Conservation (phyloP, 192 early-diverging fungal species). For the Entomortierella beljakovae region DNA sequence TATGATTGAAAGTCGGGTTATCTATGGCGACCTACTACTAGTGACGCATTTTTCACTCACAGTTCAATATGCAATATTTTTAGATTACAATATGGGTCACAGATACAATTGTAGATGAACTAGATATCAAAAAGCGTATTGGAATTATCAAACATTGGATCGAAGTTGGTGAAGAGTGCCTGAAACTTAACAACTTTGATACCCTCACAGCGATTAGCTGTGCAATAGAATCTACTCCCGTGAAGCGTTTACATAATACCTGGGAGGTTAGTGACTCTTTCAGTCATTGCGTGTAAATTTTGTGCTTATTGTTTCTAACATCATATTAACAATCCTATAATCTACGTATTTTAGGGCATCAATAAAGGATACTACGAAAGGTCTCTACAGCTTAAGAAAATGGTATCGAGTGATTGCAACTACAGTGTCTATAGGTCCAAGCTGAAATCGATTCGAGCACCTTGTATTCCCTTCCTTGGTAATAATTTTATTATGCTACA, state of each 20-base stretch:
- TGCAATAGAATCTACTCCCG: slow-evolving; percentile 43
- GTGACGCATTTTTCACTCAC: no score
- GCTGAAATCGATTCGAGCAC: slow-evolving; percentile 39
- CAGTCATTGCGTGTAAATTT: no score
- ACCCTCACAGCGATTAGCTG: slow-evolving; percentile 39
- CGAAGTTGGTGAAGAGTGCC: slow-evolving; percentile 69
- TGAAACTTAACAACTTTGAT: slow-evolving; percentile 51
- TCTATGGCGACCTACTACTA: neutral
- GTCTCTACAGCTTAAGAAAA: slow-evolving; percentile 25
- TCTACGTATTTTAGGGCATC: slow-evolving; percentile 13
- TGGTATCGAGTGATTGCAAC: slow-evolving; percentile 37
- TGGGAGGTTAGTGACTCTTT: slow-evolving; percentile 34
- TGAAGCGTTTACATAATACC: slow-evolving; percentile 41
- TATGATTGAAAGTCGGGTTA: slow-evolving; percentile 47
- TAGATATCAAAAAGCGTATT: slow-evolving; percentile 76
- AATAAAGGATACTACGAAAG: slow-evolving; percentile 38
- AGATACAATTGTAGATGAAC: slow-evolving; percentile 76
- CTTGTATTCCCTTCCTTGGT: slow-evolving; percentile 51
- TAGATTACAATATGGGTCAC: slow-evolving; percentile 67
- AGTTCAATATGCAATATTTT: no score
- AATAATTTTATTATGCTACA: neutral
- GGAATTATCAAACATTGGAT: slow-evolving; percentile 82
- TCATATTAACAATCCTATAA: neutral
- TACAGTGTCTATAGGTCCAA: slow-evolving; percentile 34
- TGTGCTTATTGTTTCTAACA: neutral